Evolutionary conservation across 2,329 filamentous ascomycete genomes (phyloP), one percentile per base, ranked within the genome.

Genomic region (Calcarisporium arbuscula): DNA sequence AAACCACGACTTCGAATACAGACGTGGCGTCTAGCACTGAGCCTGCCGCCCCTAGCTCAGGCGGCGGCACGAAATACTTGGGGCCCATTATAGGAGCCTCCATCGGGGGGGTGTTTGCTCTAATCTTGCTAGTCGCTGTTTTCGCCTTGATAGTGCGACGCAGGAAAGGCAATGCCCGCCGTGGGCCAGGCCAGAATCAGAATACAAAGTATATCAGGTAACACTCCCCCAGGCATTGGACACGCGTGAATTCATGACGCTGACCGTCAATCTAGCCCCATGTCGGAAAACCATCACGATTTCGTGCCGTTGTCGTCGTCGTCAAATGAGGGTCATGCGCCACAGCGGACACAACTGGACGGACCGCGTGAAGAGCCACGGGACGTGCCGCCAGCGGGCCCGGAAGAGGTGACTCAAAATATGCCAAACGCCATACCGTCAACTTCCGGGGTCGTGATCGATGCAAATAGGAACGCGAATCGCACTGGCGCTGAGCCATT

Each of bases 51-150:
- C 55, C 57, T 3, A 48, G 50, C 25, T 45, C 47, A 7, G 40
- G 50, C n/a, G 46, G 46, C 28, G 40, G 50, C 23, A 47, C 58
- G 26, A 57, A 56, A n/a, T 48, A 49, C 30, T 65, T 62, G 0
- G 70, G 68, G 2, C 67, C 67, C 25, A 73, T 77, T 21, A 62
- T 77, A 4, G 74, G 74, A 18, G 73, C 70, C 10, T 64, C 63
- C 12, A 60, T 78, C 26, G 65, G 68, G n/a, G 70, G 68, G 12
- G 56, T 72, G 1, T 70, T 67, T 5, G 60, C 61, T 4, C 40
- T 74, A 2, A 53, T 64, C 8, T 58, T 62, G 6, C 41, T 74
- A 6, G 40, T 62, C 6, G 61, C 61, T 0, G 42, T 73, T 0
- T 52, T 49, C 15, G 47, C 70, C 32, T 72, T 62, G 45, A 53